A percentile compares a stretch with the other conserved stretches of the same genome.
These are phyloP conservation scores for Sideroxylon spinosum DNA, from an alignment of 179 eudicot species.

Conservation along the genomic window DNA sequence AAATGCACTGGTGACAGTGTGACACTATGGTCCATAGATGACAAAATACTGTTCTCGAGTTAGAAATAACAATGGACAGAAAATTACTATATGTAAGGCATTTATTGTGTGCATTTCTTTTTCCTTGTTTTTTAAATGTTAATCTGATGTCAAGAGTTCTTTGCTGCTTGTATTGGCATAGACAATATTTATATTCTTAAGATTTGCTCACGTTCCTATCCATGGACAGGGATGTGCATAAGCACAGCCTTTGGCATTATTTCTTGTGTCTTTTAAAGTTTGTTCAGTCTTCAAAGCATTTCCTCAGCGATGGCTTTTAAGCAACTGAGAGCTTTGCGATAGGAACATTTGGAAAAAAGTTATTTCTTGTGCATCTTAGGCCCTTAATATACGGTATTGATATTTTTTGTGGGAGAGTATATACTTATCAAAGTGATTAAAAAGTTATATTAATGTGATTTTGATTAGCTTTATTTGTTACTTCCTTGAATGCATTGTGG, in stretches of 20 bases:
- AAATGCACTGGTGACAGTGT: not conserved
- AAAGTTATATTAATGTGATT: too few species aligned
- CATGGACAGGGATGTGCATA: not conserved
- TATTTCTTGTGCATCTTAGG: not conserved
- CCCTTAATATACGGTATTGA: not conserved
- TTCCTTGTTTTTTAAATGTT: not conserved
- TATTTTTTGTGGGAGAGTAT: not conserved
- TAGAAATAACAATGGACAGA: not conserved
- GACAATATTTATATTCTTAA: not conserved
- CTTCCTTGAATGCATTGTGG: too few species aligned
- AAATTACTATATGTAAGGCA: not conserved
- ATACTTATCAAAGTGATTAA: not conserved
- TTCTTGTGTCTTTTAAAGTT: not conserved
- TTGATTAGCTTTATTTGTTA: too few species aligned
- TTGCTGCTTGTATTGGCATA: not conserved
- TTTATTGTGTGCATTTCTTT: not conserved
- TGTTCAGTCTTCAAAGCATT: not conserved
- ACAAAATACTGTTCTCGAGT: not conserved
- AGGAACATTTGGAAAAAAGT: not conserved
- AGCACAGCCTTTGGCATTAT: not conserved
- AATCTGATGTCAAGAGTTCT: not conserved
- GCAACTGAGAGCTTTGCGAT: not conserved
- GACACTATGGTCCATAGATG: not conserved
- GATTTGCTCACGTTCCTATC: not conserved
- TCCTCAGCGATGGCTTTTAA: not conserved